Conservation (phyloP, 257 asterid genomes). For the Salvia miltiorrhiza region DNA sequence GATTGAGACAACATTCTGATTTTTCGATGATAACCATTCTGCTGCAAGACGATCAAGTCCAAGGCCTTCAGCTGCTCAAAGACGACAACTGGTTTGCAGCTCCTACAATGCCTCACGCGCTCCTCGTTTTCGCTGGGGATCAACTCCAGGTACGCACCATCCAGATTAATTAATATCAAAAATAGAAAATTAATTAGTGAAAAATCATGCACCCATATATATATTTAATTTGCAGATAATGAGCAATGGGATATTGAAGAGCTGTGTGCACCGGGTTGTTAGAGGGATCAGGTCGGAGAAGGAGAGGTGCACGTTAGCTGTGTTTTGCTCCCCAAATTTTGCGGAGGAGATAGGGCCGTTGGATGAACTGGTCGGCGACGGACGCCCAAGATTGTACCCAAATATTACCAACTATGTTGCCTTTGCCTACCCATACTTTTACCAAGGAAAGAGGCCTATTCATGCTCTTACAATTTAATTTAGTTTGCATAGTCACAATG, state of each 20-base stretch:
- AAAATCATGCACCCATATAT: slow-evolving; percentile 30
- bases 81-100: slow-evolving; percentile 51
- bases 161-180: no score
- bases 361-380: slow-evolving; percentile 39
- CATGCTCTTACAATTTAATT: slow-evolving; percentile 34
- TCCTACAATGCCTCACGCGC: slow-evolving; percentile 45
- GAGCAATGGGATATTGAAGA: slow-evolving; percentile 54
- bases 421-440: slow-evolving; percentile 33
- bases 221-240: slow-evolving; percentile 31
- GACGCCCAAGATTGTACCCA: slow-evolving; percentile 35
- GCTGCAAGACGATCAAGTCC: slow-evolving; percentile 52
- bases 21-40: slow-evolving; percentile 51
- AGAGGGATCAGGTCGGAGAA: slow-evolving; percentile 41
- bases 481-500: no score
- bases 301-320: slow-evolving; percentile 36
- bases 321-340: slow-evolving; percentile 40
- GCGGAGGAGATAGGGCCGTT: slow-evolving; percentile 49
- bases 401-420: slow-evolving; percentile 25
- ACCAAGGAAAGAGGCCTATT: slow-evolving; percentile 47
- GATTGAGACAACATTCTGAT: slow-evolving; percentile 66
- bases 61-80: slow-evolving; percentile 60
- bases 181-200: no score
- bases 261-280: slow-evolving; percentile 49
- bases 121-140: slow-evolving; percentile 56
- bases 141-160: slow-evolving; percentile 66